Evolutionary conservation across 2,329 filamentous ascomycete genomes (phyloP), one percentile per base, ranked within the genome.

Genomic region (Botryotinia convoluta): DNA sequence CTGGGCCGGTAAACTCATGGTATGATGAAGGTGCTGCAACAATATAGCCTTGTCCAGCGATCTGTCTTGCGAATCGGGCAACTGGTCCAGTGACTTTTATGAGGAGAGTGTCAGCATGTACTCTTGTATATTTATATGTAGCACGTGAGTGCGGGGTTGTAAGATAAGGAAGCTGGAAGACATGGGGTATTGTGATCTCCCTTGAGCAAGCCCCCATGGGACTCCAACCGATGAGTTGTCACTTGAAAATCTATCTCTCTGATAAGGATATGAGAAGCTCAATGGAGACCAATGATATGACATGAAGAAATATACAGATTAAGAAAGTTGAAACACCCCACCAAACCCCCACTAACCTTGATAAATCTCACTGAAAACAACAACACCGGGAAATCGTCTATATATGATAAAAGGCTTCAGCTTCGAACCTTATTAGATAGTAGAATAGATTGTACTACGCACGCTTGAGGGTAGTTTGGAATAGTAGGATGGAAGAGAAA

Each of bases 311-410:
- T 35, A 35, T 35, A n/a, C 26, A 22, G 69, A 63, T 39, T 44
- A 14, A 32, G 44, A 12, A 64, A n/a, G 35, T 71, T 71, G 59
- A 44, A 39, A n/a, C 32, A 71, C 60, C 69, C 69, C 59, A 63
- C 59, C 69, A 71, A 22, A 39, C 44, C 61, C 48, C 67, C 42
- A 67, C 70, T 72, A 82, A 94, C 94, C 94, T 90, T 98, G 95
- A 81, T 98, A 98, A 79, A 98, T 98, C 84, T 98, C 95, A 78
- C 92, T 95, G 81, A 97, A 98, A 73, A 98, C 86, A 22, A 93
- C 92, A 8, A 98, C 93, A 32, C 93, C 94, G 0, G 94, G 94
- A 79, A 97, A 97, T 68, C 86, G 86, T 44, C 89, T 89, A 74
- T n/a, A 39, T 18, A 29, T 37, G 35, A 67, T 42, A 26, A 20